Evolutionary conservation across 2,329 filamentous ascomycete genomes (phyloP).

Genomic region (Penicillium fuscoglaucum): DNA sequence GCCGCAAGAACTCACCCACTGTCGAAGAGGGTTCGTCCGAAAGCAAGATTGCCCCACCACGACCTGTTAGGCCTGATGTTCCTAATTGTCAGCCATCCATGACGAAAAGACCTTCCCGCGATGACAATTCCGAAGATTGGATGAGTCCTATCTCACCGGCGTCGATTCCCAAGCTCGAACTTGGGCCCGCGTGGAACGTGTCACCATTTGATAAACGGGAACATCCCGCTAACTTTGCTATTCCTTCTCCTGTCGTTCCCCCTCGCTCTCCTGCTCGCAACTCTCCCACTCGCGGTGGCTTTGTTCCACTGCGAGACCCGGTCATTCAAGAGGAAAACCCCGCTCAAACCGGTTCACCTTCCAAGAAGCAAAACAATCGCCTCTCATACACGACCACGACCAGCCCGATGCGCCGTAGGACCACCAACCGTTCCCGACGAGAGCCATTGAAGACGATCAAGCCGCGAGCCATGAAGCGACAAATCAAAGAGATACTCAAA

Average conservation of each 20-base stretch:
- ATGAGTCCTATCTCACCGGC: conserved; percentile 26
- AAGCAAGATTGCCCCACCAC: conserved; percentile 25
- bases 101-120: conserved; percentile 21
- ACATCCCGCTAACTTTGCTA: conserved; percentile 14
- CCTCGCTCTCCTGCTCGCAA: conserved; percentile 33
- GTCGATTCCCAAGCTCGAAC: conserved; percentile 38
- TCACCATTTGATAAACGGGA: conserved; percentile 27
- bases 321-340: conserved; percentile 25
- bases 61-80: conserved; percentile 24
- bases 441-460: conserved; percentile 41
- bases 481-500: conserved; percentile 40
- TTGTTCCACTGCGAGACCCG: conserved; percentile 26
- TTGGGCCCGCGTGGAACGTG: conserved; percentile 36
- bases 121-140: conserved; percentile 25
- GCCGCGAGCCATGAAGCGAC: conserved; percentile 37
- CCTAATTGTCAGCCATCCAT: conserved; percentile 28
- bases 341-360: conserved; percentile 16
- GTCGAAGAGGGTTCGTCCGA: conserved; percentile 26
- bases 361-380: conserved; percentile 30
- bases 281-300: conserved; percentile 33
- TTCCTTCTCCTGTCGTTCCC: conserved; percentile 28
- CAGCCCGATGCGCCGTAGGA: conserved; percentile 32
- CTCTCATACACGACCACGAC: conserved; percentile 31
- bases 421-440: conserved; percentile 33
- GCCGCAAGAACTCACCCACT: conserved; percentile 28